Evolutionary conservation across 108 stramenopile species (phyloP).

Genomic region (Fistulifera solaris): DNA sequence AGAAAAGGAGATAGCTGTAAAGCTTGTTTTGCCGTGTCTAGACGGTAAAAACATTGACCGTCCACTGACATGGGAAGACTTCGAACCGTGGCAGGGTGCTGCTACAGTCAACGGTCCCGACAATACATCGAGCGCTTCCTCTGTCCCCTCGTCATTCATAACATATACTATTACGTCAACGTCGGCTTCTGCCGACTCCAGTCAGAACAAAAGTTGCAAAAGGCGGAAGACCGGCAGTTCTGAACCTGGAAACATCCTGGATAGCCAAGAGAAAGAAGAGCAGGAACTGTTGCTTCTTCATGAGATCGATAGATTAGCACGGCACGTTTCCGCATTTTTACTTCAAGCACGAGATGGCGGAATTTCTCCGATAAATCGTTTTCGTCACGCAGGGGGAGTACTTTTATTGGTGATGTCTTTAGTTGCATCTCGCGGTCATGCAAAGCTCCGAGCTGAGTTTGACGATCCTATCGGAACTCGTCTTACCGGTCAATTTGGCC

Average conservation of each 20-base stretch:
- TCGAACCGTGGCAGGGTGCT: slow-evolving; percentile 17
- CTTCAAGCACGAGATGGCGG: slow-evolving; percentile 10
- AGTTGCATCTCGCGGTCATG: slow-evolving; percentile 40
- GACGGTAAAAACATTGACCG: too few species aligned
- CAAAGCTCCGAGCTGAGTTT: slow-evolving; percentile 47
- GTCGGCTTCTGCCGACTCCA: not conserved
- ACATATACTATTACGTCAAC: not conserved
- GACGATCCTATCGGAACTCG: slow-evolving; percentile 50
- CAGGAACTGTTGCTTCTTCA: too few species aligned
- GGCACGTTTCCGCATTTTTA: slow-evolving; percentile 17
- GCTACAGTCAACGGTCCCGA: too few species aligned
- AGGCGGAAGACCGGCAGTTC: too few species aligned
- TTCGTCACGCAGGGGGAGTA: slow-evolving; percentile 53
- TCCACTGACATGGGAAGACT: slow-evolving; percentile 13
- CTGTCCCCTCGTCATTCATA: too few species aligned
- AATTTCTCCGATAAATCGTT: slow-evolving; percentile 29
- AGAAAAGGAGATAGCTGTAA: too few species aligned
- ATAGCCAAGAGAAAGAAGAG: too few species aligned
- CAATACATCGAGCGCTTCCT: too few species aligned
- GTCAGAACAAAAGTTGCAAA: not conserved
- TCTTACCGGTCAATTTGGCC: slow-evolving; percentile 76
- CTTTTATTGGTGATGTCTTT: slow-evolving; percentile 66
- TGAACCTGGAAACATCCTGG: too few species aligned
- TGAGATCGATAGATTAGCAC: too few species aligned
- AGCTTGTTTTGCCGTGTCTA: too few species aligned